A percentile compares a stretch with the other conserved stretches of the same genome.
phyloP scores from a whole-genome alignment of 2,329 filamentous ascomycete species.

The Clonostachys rhizophaga region DNA sequence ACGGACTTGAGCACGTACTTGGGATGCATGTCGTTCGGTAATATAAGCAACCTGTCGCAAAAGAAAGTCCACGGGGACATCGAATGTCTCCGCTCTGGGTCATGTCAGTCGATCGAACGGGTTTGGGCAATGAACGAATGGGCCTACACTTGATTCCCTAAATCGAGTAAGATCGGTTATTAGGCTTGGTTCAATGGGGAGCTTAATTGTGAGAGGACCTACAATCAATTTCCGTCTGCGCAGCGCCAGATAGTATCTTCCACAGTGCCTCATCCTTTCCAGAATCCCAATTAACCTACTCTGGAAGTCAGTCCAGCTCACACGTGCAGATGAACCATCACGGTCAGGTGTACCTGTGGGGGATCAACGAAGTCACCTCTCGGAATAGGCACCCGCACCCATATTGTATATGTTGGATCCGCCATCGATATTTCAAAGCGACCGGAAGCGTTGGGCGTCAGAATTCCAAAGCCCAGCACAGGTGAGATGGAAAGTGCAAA shows the following conservation, averaged over 20 bases:
- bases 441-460: background rate
- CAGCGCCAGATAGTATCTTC: slow-evolving; percentile 80
- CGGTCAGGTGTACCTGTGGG: slow-evolving; percentile 59
- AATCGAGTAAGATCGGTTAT: slow-evolving; percentile 8
- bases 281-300: slow-evolving; percentile 80
- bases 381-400: slow-evolving; percentile 85
- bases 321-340: background rate
- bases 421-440: slow-evolving; percentile 12
- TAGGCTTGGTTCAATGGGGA: background rate
- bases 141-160: slow-evolving; percentile 73
- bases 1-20: slow-evolving; percentile 86
- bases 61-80: slow-evolving; percentile 83
- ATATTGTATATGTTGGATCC: slow-evolving; percentile 65
- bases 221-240: slow-evolving; percentile 88
- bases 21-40: slow-evolving; percentile 84
- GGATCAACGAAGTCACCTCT: slow-evolving; percentile 88
- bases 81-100: slow-evolving; percentile 65
- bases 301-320: slow-evolving; percentile 1
- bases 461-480: no score
- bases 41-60: slow-evolving; percentile 92
- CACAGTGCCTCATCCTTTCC: slow-evolving; percentile 84
- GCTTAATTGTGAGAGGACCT: slow-evolving; percentile 17
- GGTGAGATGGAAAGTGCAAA: background rate
- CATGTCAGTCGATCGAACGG: slow-evolving; percentile 10
- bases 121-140: background rate